Conservation (phyloP, 2,329 filamentous ascomycete species). For the Daldinia sp. region DNA sequence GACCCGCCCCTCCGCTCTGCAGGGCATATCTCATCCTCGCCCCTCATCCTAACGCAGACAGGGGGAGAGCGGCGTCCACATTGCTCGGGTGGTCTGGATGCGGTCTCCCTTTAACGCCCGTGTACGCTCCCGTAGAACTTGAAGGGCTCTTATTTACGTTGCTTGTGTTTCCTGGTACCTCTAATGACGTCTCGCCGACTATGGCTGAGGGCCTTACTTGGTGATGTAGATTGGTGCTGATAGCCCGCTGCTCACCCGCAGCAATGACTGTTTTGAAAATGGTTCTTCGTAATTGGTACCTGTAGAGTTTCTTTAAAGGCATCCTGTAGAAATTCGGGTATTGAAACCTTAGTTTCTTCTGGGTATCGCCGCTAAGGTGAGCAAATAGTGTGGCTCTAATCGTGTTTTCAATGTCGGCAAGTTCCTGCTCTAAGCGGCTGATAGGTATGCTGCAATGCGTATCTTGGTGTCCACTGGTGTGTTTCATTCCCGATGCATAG, state of each 20-base stretch:
- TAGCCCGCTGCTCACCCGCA: slow-evolving; percentile 2
- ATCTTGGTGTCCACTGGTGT: neutral
- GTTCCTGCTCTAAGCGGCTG: slow-evolving; percentile 20
- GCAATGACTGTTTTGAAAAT: slow-evolving; percentile 14
- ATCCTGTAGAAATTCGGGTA: slow-evolving; percentile 35
- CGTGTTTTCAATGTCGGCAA: slow-evolving; percentile 22
- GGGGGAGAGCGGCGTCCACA: slow-evolving; percentile 5
- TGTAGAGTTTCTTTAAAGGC: slow-evolving; percentile 33
- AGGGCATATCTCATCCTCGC: slow-evolving; percentile 27
- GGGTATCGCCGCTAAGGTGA: slow-evolving; percentile 19
- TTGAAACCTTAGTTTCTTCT: slow-evolving; percentile 25
- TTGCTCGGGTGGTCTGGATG: too few species aligned
- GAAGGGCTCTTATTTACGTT: too few species aligned
- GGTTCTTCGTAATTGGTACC: slow-evolving; percentile 29
- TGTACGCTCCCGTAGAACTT: too few species aligned
- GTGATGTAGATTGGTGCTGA: slow-evolving; percentile 4
- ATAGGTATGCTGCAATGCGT: neutral
- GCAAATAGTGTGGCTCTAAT: slow-evolving; percentile 40
- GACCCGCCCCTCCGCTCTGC: slow-evolving; percentile 15
- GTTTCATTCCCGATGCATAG: slow-evolving; percentile 17
- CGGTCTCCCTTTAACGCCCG: too few species aligned
- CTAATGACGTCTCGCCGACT: neutral
- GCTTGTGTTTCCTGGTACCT: neutral
- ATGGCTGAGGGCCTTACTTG: slow-evolving; percentile 18
- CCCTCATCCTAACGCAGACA: slow-evolving; percentile 25